Base-by-base conservation (phyloP, 768 basidiomycete genomes). In the Boletus sp. region DNA sequence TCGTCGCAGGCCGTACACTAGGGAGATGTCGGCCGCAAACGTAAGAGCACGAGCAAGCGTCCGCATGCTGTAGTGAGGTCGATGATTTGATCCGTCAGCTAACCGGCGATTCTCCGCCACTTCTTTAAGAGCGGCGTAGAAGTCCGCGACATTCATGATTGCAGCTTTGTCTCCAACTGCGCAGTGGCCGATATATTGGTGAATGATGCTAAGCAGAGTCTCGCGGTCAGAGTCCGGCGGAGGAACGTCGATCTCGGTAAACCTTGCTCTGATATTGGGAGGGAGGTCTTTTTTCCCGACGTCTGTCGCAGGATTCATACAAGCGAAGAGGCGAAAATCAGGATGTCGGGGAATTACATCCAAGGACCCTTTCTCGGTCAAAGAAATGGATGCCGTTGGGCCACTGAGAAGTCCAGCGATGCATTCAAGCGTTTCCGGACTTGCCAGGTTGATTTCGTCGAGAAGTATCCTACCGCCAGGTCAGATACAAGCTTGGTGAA, bases 251-350 rank as follows among this genome's bases (percentile, higher is more conserved):
- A 98, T 84, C 71, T 98, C 97, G 1, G 94, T 97, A 75, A 99
- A 98, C 32, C 90, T 85, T 10, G 89, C 83, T 36, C 95, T 86
- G 48, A 98, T 90, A 65, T 88, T 89, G 5, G 91, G 87, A 17
- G 94, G 92, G 0, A 99, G 85, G 66, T 98, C 96, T 66, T 94
- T 97, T 77, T 98, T 99, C 35, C 97, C 97, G 14, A 98, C 90
- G 64, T 99, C 97, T 4, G 95, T 99, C 0, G 97, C 97, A 5
- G 97, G 97, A 68, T 99, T 99, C 97, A 99, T 99, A 71, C 97
- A 99, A 5, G 94, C 94, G 66, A 98, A 98, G 5, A 98, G 79
- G 18, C 96, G 90, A 77, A 99, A 99, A 65, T 96, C 89, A 17
- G 93, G 86, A 70, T 99, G 97, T 0, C 97, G 89, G 48, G 88